Evolutionary conservation across 192 early-diverging fungal genomes (phyloP).

Genomic region (Phlyctochytrium planicorne): DNA sequence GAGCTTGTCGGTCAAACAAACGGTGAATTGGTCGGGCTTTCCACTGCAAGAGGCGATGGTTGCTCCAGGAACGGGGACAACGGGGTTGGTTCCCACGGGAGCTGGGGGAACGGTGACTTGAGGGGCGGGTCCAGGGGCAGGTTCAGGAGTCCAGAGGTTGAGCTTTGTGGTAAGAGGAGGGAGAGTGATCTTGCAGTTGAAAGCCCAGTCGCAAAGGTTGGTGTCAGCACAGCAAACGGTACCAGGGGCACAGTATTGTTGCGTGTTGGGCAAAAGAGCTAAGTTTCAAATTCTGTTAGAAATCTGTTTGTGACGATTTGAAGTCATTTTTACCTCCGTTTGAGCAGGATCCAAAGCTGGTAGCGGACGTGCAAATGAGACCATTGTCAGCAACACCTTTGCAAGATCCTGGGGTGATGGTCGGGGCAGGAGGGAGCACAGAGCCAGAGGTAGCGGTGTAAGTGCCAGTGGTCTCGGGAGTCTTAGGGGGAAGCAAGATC

Average conservation of each 20-base stretch:
- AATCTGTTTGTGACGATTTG: too few relatives aligned
- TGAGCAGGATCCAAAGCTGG: not conserved
- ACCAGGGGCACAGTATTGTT: conserved; percentile 17
- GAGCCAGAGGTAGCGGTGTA: not conserved
- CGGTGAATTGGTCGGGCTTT: not conserved
- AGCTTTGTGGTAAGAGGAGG: not conserved
- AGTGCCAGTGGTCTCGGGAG: too few relatives aligned
- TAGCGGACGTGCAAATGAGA: not conserved
- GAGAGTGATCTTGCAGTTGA: conserved; percentile 8
- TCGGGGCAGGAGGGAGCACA: not conserved
- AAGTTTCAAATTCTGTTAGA: not conserved
- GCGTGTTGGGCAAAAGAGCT: not conserved
- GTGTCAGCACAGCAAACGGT: conserved; percentile 30
- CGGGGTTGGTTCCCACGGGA: conserved; percentile 7
- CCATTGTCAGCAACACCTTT: conserved; percentile 2
- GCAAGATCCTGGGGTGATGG: not conserved
- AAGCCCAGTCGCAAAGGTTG: conserved; percentile 17
- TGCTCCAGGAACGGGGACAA: not conserved
- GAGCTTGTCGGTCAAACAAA: not conserved
- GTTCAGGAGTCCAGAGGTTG: not conserved
- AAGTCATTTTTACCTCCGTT: not conserved
- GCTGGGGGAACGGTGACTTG: conserved; percentile 14
- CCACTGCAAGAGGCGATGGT: not conserved
- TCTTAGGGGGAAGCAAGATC: conserved; percentile 4
- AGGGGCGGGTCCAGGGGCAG: not conserved